These are phyloP conservation scores for Trichoderma cornu-damae DNA, from an alignment of 2,329 filamentous ascomycete genomes.

Conservation along the genomic window DNA sequence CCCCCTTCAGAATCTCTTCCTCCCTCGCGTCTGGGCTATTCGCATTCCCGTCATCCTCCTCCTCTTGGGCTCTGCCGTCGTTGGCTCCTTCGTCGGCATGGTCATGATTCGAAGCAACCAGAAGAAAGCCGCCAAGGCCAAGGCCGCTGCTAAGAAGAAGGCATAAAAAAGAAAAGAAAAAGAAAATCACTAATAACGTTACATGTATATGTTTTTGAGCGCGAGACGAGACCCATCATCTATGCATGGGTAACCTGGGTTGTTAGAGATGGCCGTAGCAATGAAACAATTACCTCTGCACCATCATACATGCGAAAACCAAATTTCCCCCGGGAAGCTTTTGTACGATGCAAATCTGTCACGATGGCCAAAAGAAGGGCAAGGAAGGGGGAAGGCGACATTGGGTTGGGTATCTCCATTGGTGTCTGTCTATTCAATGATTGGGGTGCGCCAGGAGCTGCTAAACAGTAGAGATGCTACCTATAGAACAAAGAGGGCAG, in stretches of 20 bases:
- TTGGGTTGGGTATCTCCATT: conserved; percentile 33
- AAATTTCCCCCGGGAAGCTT: not conserved
- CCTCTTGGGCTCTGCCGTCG: conserved; percentile 83
- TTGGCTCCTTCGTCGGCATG: conserved; percentile 90
- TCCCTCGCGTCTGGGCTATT: conserved; percentile 96
- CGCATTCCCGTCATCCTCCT: conserved; percentile 96
- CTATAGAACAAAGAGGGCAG: conserved; percentile 14
- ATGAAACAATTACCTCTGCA: not conserved
- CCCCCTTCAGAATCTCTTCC: conserved; percentile 90
- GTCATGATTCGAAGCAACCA: conserved; percentile 99
- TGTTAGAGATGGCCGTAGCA: not conserved
- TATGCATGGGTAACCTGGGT: conserved; percentile 2
- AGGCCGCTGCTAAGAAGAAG: conserved; percentile 83
- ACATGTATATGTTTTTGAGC: conserved; percentile 4
- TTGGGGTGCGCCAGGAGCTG: conserved; percentile 28
- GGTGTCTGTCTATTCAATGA: conserved; percentile 33
- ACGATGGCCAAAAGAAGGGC: not conserved
- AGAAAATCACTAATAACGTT: not conserved
- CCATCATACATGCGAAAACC: not conserved
- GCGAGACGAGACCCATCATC: not conserved
- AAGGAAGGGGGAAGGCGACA: conserved; percentile 16
- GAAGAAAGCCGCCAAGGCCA: conserved; percentile 94
- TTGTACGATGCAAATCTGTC: not conserved
- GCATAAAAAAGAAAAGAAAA: conserved; percentile 43
- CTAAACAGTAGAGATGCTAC: conserved; percentile 16